Evolutionary conservation across 2,329 filamentous ascomycete species (phyloP), one percentile per base, ranked within the genome.

Genomic region (Pseudocercospora cruenta): DNA sequence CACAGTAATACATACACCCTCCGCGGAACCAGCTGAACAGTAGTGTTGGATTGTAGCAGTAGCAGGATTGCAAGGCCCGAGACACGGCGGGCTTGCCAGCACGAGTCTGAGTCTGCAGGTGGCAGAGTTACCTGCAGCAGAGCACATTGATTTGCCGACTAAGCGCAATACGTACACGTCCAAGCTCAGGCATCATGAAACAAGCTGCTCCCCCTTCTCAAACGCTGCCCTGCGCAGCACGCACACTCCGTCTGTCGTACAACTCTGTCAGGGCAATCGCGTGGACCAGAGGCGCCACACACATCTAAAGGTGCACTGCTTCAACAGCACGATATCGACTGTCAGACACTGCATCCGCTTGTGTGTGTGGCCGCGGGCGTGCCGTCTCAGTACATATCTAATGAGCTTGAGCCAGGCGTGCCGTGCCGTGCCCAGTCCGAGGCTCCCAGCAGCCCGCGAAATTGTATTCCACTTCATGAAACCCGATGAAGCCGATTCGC

Each of bases 241-340:
- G 49, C 49, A 24, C 21, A 22, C 26, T 53, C 49, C 26, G 28
- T 14, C 24, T 58, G 49, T 28, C 53, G 60, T 62, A 33, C 45
- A 39, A 62, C 60, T 54, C 47, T 36, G 31, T 55, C 60, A 63
- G 22, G 22, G 49, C 60, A 47, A 58, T 63, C 61, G 61, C 61
- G 61, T 63, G 61, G 53, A 58, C 26, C 10, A 47, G 45, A 19
- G 9, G 45, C n/a, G 45, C 45, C 49, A 53, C 49, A 53, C 49
- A 16, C 49, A 26, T 47, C n/a, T 36, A 12, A 3, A 36, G 36
- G 14, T n/a, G 36, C 14, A 24, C 45, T 28, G 22, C 51, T 28
- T 54, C 51, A n/a, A n/a, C 51, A 16, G 14, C 51, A 28, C 51
- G 51, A 12, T 54, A 28, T 31, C 51, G 24, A 28, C 51, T 6